phyloP scores from a whole-genome alignment of 2,329 filamentous ascomycete genomes.

The Kalmusia sp. region DNA sequence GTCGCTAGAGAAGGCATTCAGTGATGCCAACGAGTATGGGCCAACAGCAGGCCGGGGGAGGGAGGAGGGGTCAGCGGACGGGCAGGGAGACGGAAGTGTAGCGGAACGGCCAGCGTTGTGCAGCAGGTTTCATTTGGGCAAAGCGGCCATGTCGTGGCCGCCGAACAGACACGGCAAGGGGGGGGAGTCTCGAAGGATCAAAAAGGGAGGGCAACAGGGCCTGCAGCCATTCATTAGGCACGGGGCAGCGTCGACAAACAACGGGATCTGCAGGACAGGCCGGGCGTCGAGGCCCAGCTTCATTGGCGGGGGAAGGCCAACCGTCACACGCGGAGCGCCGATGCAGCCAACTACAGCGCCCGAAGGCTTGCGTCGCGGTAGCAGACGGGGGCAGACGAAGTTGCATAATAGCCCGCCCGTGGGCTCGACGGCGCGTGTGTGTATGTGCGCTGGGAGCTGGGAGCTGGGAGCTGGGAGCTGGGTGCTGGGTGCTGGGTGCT shows the following conservation, averaged over 20 bases:
- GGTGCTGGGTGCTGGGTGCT: no score
- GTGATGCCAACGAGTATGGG: no score
- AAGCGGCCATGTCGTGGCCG: constrained; percentile 19
- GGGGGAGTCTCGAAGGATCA: constrained; percentile 5
- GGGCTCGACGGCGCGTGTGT: no score
- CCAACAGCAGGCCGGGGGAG: no score
- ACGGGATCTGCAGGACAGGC: constrained; percentile 13
- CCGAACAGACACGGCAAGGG: constrained; percentile 6
- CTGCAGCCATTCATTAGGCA: no score
- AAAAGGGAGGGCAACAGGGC: constrained; percentile 7
- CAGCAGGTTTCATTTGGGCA: constrained; percentile 9
- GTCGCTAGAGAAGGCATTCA: constrained; percentile 18
- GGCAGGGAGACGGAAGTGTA: constrained; percentile 4
- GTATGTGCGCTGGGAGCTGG: no score
- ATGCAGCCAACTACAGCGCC: constrained; percentile 3
- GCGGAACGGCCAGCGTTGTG: neutral
- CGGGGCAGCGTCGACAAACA: neutral
- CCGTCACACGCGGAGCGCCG: constrained; percentile 3
- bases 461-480: no score
- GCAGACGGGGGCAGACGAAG: neutral
- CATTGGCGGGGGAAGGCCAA: neutral
- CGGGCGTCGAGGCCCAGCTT: neutral
- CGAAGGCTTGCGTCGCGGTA: neutral
- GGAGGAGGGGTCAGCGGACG: neutral
- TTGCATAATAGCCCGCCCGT: no score